Percentiles rank a stretch among this genome's conserved stretches.
phyloP scores from a whole-genome alignment of 2,329 filamentous ascomycete species.

The Colletotrichum liaoningense region DNA sequence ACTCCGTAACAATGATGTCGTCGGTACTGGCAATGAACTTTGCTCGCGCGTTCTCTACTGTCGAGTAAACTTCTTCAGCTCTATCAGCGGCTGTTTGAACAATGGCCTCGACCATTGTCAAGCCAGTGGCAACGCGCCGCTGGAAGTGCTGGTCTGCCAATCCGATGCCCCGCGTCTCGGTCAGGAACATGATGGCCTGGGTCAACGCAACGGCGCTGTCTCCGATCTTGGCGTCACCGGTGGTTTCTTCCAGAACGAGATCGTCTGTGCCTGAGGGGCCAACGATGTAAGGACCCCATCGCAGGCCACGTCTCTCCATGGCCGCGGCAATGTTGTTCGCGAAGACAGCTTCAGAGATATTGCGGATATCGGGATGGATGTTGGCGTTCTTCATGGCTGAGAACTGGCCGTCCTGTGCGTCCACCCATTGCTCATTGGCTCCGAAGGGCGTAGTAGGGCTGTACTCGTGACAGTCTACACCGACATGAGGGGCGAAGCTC shows the following conservation, averaged over 20 bases:
- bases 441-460: conserved; percentile 37
- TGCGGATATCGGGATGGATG: conserved; percentile 44
- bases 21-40: conserved; percentile 43
- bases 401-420: conserved; percentile 44
- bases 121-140: conserved; percentile 42
- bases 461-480: conserved; percentile 48
- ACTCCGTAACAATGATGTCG: conserved; percentile 45
- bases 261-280: conserved; percentile 34
- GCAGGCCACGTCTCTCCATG: conserved; percentile 42
- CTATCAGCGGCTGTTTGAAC: conserved; percentile 45
- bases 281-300: conserved; percentile 45
- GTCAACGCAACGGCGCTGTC: conserved; percentile 44
- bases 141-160: conserved; percentile 46
- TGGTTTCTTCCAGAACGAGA: conserved; percentile 41
- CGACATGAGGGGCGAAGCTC: conserved; percentile 44
- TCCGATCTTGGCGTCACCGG: conserved; percentile 44
- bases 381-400: conserved; percentile 49
- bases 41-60: conserved; percentile 40
- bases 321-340: conserved; percentile 42
- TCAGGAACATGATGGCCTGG: conserved; percentile 44
- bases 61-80: conserved; percentile 41
- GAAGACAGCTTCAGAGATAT: conserved; percentile 44
- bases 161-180: conserved; percentile 45
- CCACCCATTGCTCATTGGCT: conserved; percentile 38
- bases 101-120: conserved; percentile 42